Evolutionary conservation across 2,329 filamentous ascomycete genomes (phyloP).

Genomic region (Epichloe festucae): DNA sequence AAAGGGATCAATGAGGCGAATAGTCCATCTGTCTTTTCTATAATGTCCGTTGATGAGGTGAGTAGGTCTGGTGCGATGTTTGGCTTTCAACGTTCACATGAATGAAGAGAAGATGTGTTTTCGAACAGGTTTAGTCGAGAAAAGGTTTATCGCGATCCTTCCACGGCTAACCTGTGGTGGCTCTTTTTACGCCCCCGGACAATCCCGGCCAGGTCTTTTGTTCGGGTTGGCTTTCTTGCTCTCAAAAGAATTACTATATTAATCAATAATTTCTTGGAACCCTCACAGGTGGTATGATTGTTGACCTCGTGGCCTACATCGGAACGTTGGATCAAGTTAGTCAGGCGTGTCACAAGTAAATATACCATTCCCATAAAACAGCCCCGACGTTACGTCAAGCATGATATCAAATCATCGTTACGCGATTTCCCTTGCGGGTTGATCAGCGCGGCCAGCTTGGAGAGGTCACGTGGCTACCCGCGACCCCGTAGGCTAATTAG

Average conservation of each 20-base stretch:
- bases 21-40: conserved; percentile 22
- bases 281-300: neutral
- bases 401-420: too few species aligned
- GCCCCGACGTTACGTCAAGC: too few species aligned
- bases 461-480: too few species aligned
- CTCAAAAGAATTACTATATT: conserved; percentile 18
- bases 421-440: too few species aligned
- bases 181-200: conserved; percentile 12
- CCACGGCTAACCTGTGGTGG: neutral
- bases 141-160: neutral
- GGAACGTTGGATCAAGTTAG: too few species aligned
- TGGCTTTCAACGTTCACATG: conserved; percentile 6
- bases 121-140: neutral
- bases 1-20: conserved; percentile 21
- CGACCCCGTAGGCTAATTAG: too few species aligned
- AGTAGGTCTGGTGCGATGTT: conserved; percentile 11
- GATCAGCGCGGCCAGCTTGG: too few species aligned
- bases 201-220: conserved; percentile 11
- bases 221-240: conserved; percentile 18
- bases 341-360: too few species aligned
- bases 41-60: conserved; percentile 20
- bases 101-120: neutral
- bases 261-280: conserved; percentile 13
- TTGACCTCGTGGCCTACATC: too few species aligned
- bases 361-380: too few species aligned